A percentile compares a stretch with the other conserved stretches of the same genome.
Evolutionary conservation across 1,284 basidiomycete genomes (phyloP).

Genomic region (Acaromyces ingoldii): DNA sequence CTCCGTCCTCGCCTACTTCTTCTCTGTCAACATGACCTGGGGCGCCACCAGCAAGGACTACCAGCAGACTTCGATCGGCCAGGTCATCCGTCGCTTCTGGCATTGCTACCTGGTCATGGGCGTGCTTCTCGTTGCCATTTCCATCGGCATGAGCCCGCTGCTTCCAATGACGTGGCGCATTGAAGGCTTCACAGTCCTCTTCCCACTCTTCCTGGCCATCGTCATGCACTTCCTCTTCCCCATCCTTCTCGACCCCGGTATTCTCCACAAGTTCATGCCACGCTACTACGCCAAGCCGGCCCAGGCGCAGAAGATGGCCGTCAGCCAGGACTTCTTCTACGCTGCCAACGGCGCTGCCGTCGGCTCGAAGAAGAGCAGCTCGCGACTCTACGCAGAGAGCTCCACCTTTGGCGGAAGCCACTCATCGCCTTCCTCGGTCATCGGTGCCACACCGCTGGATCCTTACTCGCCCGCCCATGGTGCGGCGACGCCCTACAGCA

Average conservation of each 20-base stretch:
- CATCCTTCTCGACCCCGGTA: neutral
- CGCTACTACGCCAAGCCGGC: neutral
- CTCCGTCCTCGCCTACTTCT: constrained; percentile 71
- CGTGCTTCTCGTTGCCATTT: constrained; percentile 57
- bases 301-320: neutral
- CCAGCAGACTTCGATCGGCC: constrained; percentile 65
- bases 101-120: constrained; percentile 59
- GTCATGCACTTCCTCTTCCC: neutral
- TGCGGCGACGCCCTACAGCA: too few species aligned
- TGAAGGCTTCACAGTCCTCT: constrained; percentile 14
- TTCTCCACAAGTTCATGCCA: neutral
- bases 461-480: too few species aligned
- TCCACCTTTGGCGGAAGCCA: too few species aligned
- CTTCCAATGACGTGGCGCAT: constrained; percentile 63
- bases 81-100: constrained; percentile 54
- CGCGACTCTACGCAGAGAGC: too few species aligned
- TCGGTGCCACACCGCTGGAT: too few species aligned
- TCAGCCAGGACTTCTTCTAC: too few species aligned
- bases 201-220: neutral
- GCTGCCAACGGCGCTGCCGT: too few species aligned
- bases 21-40: constrained; percentile 80
- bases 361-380: too few species aligned
- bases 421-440: too few species aligned
- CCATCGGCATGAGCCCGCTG: constrained; percentile 58
- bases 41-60: constrained; percentile 43